Evolutionary conservation across 225 moss, liverwort and hornwort genomes (phyloP).

Genomic region (Rhytidiadelphus loreus): DNA sequence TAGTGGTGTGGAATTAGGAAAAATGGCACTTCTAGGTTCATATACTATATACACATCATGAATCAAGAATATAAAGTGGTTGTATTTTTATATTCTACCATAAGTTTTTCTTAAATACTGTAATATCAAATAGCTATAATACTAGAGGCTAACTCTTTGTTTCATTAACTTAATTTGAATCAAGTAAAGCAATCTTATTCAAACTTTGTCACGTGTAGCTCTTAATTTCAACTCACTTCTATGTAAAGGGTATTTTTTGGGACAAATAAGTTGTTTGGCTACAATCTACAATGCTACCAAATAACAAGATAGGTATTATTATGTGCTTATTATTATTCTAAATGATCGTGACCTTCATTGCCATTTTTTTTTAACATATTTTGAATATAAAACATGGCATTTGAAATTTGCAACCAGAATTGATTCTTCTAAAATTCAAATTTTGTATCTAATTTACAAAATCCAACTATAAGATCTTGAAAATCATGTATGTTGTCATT

Average conservation of each 20-base stretch:
- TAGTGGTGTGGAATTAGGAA: background rate
- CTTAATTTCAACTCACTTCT: background rate
- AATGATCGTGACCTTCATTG: background rate
- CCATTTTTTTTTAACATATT: background rate
- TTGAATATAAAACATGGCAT: background rate
- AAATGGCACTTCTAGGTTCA: accelerated
- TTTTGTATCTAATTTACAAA: background rate
- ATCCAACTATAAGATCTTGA: background rate
- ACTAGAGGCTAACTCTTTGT: accelerated
- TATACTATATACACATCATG: accelerated
- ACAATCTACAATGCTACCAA: background rate
- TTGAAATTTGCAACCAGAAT: background rate
- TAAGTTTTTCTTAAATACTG: background rate
- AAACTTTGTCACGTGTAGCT: background rate
- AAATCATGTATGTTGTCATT: background rate
- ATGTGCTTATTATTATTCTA: background rate
- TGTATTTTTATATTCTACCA: background rate
- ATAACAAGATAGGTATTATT: background rate
- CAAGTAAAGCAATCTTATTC: background rate
- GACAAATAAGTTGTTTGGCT: background rate
- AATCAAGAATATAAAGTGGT: background rate
- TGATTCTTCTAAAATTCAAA: background rate
- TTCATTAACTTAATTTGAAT: background rate
- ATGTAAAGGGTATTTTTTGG: background rate
- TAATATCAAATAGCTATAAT: background rate